These are phyloP conservation scores for Tremella mesenterica DNA, from an alignment of 768 basidiomycete genomes.

Conservation along the genomic window DNA sequence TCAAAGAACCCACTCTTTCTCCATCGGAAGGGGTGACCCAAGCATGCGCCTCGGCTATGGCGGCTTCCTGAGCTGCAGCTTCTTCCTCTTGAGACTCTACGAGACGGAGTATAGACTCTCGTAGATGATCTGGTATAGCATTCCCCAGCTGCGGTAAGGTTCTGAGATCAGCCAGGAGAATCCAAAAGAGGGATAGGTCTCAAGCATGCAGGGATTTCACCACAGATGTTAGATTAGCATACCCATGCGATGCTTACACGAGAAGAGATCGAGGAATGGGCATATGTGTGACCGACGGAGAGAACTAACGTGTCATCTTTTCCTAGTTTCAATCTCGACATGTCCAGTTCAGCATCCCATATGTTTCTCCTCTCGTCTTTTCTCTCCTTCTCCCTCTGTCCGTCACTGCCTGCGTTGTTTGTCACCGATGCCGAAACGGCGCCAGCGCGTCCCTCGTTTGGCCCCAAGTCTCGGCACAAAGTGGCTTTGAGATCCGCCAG, in stretches of 20 bases:
- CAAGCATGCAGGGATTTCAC: no score
- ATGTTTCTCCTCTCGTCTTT: constrained; percentile 54
- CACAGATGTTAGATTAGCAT: no score
- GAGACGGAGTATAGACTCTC: constrained; percentile 69
- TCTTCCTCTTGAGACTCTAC: constrained; percentile 66
- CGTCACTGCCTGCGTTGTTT: constrained; percentile 2
- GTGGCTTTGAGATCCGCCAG: constrained; percentile 52
- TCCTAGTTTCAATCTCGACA: constrained; percentile 54
- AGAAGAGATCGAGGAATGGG: no score
- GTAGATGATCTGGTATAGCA: constrained; percentile 60
- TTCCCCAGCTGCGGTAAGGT: constrained; percentile 6
- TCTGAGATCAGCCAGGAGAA: neutral
- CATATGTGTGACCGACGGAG: neutral
- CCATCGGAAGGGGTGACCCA: neutral
- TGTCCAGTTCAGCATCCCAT: constrained; percentile 70
- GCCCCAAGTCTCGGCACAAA: constrained; percentile 28
- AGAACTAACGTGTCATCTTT: constrained; percentile 47
- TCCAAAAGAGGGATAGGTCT: neutral
- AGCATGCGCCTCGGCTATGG: constrained; percentile 35
- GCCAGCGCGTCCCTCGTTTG: constrained; percentile 2
- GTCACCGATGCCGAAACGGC: constrained; percentile 33
- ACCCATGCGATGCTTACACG: no score
- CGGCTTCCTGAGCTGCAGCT: constrained; percentile 45
- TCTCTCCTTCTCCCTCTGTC: neutral
- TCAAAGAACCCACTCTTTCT: no score